Evolutionary conservation across 164 flowering plant genomes (phyloP).

Genomic region (Magnolia sinica): DNA sequence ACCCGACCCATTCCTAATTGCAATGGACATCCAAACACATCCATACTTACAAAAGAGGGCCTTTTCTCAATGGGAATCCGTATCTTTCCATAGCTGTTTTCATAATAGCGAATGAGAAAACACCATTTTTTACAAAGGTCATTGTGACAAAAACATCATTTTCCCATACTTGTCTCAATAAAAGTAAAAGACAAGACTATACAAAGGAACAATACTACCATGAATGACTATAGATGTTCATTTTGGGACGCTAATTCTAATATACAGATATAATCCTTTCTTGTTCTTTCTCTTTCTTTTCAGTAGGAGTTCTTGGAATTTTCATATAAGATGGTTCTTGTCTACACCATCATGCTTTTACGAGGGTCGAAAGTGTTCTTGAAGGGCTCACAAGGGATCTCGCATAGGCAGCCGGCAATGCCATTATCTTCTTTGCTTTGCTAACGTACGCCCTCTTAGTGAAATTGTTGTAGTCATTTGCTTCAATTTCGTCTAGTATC

Average conservation of each 20-base stretch:
- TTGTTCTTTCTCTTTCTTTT: background rate
- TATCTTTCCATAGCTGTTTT: too few species aligned
- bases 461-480: constrained; percentile 84
- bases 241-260: background rate
- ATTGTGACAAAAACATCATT: background rate
- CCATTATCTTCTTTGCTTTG: constrained; percentile 61
- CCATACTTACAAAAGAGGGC: too few species aligned
- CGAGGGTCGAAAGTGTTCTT: constrained; percentile 22
- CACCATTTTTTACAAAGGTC: background rate
- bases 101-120: too few species aligned
- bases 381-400: constrained; percentile 46
- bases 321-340: background rate
- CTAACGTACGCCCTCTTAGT: constrained; percentile 81
- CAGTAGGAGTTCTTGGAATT: background rate
- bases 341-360: constrained; percentile 24
- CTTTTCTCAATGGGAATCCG: too few species aligned
- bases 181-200: background rate
- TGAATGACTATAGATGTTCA: background rate
- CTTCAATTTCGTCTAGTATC: constrained; percentile 84
- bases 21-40: too few species aligned
- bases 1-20: too few species aligned
- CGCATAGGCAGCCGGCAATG: constrained; percentile 68
- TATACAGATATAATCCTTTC: background rate
- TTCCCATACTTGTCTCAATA: background rate
- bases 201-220: background rate